Evolutionary conservation across 2,329 filamentous ascomycete species (phyloP), one percentile per base, ranked within the genome.

Genomic region (Pseudogymnoascus sp.): DNA sequence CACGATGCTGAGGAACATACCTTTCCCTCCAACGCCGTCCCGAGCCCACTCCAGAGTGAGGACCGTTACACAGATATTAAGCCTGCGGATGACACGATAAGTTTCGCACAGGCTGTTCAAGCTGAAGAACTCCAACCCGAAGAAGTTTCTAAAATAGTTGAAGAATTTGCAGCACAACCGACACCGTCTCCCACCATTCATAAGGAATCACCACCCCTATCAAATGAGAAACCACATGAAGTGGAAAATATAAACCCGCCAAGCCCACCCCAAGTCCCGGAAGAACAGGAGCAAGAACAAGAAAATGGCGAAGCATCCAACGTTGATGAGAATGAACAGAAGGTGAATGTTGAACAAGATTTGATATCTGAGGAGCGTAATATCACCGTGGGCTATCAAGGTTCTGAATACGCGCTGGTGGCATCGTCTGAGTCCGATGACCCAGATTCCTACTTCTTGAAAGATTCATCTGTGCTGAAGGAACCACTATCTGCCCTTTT

Each of bases 331-430:
- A 56, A 18, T 18, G 28, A 6, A 56, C 8, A 56, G n/a, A 18
- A 18, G 28, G 28, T 6, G 28, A 21, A 21, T 18, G 2, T 56
- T 34, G 11, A 56, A 21, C 46, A 53, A n/a, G 11, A 53, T 31
- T 42, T 60, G 14, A 60, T 40, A 40, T 60, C 59, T n/a, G 59
- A 14, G 63, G 18, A 60, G 64, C 78, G 12, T 74, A 82, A 71
- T 56, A 77, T 85, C 16, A 78, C 78, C 42, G 77, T 87, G 16
- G 70, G 79, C n/a, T 87, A 85, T 69, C 77, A 80, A 65, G 80
- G 79, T 12, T 77, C 76, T 60, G 80, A 84, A 62, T 84, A 86
- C 65, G 82, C 80, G 12, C 72, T 88, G 6, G 87, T 88, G 68
- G 82, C 83, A 37, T 83, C 82, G 2, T 75, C 76, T 21, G 78